A percentile compares a stretch with the other conserved stretches of the same genome.
Evolutionary conservation across 2,329 filamentous ascomycete genomes (phyloP).

Genomic region (Xylaria sp.): DNA sequence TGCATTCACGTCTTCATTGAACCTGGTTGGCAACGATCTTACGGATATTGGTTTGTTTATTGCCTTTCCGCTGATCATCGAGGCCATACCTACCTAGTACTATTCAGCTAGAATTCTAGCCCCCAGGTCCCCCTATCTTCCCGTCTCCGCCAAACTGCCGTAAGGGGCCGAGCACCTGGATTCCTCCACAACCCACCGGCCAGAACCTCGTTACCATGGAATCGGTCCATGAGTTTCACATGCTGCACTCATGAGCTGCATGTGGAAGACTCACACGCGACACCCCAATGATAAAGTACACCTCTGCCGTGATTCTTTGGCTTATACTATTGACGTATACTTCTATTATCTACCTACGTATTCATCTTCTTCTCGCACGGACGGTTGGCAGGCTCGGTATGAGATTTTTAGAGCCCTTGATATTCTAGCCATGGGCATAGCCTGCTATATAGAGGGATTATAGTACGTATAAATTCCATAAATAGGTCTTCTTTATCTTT

Average conservation of each 20-base stretch:
- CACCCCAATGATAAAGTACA: too few relatives aligned
- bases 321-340: too few relatives aligned
- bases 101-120: background rate
- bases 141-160: background rate
- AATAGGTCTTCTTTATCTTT: background rate
- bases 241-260: background rate
- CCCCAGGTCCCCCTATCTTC: background rate
- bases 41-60: background rate
- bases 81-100: too few relatives aligned
- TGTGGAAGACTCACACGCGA: background rate
- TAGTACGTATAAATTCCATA: too few relatives aligned
- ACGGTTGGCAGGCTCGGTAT: too few relatives aligned
- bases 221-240: background rate
- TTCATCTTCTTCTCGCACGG: too few relatives aligned
- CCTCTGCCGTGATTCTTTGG: too few relatives aligned
- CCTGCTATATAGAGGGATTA: too few relatives aligned
- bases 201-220: background rate
- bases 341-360: too few relatives aligned
- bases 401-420: too few relatives aligned
- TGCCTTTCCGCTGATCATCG: background rate
- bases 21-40: too few relatives aligned
- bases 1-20: background rate
- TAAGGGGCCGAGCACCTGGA: background rate
- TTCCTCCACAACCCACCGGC: background rate
- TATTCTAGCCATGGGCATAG: too few relatives aligned